These are phyloP conservation scores for Penicillium fuscoglaucum DNA, from an alignment of 2,329 filamentous ascomycete species.

Conservation along the genomic window DNA sequence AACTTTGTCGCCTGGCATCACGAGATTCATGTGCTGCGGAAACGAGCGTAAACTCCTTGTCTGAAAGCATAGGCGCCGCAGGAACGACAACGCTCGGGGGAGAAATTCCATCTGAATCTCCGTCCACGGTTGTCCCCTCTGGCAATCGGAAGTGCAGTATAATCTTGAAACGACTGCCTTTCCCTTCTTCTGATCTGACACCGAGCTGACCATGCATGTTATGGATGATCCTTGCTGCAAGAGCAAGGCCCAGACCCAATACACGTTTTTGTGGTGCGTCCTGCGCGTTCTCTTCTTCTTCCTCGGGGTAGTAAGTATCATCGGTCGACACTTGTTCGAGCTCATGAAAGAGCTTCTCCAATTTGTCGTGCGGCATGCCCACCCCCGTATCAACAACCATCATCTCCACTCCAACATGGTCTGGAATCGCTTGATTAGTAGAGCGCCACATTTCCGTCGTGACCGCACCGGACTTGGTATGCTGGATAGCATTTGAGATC, in stretches of 20 bases:
- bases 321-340: conserved; percentile 65
- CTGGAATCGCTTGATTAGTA: conserved; percentile 46
- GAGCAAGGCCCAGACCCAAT: conserved; percentile 78
- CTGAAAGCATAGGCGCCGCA: conserved; percentile 23
- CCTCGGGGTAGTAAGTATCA: conserved; percentile 42
- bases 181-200: conserved; percentile 78
- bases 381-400: conserved; percentile 72
- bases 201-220: conserved; percentile 89
- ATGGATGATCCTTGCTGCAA: conserved; percentile 81
- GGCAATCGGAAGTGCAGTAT: conserved; percentile 73
- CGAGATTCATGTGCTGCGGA: conserved; percentile 24
- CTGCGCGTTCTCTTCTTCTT: conserved; percentile 26
- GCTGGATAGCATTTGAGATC: conserved; percentile 79
- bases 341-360: conserved; percentile 63
- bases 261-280: conserved; percentile 44
- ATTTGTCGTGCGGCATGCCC: conserved; percentile 59
- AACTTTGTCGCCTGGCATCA: conserved; percentile 21
- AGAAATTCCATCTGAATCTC: neutral
- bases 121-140: conserved; percentile 10
- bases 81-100: neutral
- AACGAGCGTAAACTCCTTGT: conserved; percentile 43
- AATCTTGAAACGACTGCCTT: conserved; percentile 79
- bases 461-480: conserved; percentile 68
- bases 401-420: conserved; percentile 69
- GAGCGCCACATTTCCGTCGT: conserved; percentile 67